A percentile compares a stretch with the other conserved stretches of the same genome.
Conservation (phyloP, 208 protist species). For the Acanthamoeba healyi region DNA sequence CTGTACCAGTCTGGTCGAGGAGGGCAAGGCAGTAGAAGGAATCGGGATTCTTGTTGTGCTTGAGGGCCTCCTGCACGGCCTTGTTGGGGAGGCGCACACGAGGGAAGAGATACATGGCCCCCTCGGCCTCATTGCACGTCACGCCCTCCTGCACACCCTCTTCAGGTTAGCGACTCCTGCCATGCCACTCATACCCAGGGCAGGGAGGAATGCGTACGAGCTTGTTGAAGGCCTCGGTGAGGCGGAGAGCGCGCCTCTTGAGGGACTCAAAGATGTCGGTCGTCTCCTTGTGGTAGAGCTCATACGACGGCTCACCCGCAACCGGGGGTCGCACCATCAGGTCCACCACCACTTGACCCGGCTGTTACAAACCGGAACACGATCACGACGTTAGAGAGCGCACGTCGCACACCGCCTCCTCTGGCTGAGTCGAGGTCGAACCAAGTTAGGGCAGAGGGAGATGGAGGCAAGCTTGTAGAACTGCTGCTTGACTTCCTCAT, state of each 20-base stretch:
- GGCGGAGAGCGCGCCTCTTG: slow-evolving; percentile 83
- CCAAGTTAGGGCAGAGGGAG: slow-evolving; percentile 96
- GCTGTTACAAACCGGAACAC: neutral
- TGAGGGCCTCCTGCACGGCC: slow-evolving; percentile 91
- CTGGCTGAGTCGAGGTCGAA: no score
- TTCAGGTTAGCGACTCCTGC: no score
- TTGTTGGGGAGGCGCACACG: slow-evolving; percentile 92
- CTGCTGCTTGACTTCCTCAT: slow-evolving; percentile 89
- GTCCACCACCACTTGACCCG: slow-evolving; percentile 89
- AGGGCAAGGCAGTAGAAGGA: slow-evolving; percentile 96
- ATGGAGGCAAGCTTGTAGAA: slow-evolving; percentile 97
- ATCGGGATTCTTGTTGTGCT: slow-evolving; percentile 92
- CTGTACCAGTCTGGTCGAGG: slow-evolving; percentile 92
- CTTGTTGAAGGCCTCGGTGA: slow-evolving; percentile 29
- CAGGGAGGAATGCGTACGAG: neutral
- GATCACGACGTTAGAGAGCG: neutral
- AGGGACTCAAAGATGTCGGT: slow-evolving; percentile 91
- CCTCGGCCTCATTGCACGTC: slow-evolving; percentile 93
- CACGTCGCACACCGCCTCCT: neutral
- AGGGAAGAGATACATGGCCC: slow-evolving; percentile 99
- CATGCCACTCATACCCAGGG: no score
- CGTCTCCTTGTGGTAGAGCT: slow-evolving; percentile 92
- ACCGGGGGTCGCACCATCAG: slow-evolving; percentile 97
- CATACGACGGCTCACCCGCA: slow-evolving; percentile 94
- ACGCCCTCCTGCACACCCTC: slow-evolving; percentile 94